Conservation (phyloP, 352 stramenopile genomes). For the Phytophthora citricola region DNA sequence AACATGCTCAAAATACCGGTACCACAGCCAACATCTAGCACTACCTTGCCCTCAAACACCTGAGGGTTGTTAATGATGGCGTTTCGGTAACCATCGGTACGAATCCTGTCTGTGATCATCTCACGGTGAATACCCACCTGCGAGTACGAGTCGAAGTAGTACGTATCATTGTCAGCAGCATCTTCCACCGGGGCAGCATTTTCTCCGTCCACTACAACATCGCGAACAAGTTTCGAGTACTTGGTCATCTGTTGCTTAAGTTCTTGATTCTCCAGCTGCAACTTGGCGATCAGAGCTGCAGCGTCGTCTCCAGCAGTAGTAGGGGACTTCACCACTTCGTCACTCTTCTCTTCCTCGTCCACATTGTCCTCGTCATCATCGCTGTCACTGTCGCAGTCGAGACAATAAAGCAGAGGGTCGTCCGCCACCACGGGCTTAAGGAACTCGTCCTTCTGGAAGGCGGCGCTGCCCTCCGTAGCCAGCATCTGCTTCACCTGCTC, state of each 20-base stretch:
- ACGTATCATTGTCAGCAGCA: conserved; percentile 86
- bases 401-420: conserved; percentile 85
- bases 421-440: conserved; percentile 79
- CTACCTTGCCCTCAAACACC: conserved; percentile 97
- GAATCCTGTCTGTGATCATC: conserved; percentile 90
- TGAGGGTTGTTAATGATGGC: conserved; percentile 97
- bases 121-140: conserved; percentile 99
- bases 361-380: conserved; percentile 52
- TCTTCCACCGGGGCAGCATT: conserved; percentile 29
- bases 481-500: conserved; percentile 60
- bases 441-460: conserved; percentile 76
- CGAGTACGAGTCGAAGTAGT: conserved; percentile 99
- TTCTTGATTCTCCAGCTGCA: conserved; percentile 73
- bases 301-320: conserved; percentile 13
- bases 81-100: conserved; percentile 97
- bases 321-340: conserved; percentile 9
- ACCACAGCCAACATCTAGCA: conserved; percentile 97
- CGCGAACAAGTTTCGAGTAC: conserved; percentile 74
- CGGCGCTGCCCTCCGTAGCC: conserved; percentile 43
- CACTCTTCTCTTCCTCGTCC: conserved; percentile 45
- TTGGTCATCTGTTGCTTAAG: conserved; percentile 78
- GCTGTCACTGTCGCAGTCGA: conserved; percentile 66
- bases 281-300: conserved; percentile 40
- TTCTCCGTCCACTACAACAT: conserved; percentile 78
- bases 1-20: conserved; percentile 99